phyloP scores from a whole-genome alignment of 2,329 filamentous ascomycete species.

The Aspergillus sp. region DNA sequence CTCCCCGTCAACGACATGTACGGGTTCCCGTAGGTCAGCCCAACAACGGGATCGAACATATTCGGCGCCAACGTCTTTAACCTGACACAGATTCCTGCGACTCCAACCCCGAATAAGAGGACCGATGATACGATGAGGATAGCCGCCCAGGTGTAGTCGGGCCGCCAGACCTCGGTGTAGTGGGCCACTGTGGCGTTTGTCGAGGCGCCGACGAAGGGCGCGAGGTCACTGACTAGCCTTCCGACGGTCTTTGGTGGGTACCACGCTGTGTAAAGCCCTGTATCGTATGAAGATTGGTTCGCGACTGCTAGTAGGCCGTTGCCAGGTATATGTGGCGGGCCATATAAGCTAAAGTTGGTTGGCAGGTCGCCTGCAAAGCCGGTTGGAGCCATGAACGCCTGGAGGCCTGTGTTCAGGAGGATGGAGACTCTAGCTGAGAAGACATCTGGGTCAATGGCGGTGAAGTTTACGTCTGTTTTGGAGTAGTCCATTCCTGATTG shows the following conservation, averaged over 20 bases:
- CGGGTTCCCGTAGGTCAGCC: constrained; percentile 12
- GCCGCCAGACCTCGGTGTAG: constrained; percentile 11
- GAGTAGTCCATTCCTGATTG: neutral
- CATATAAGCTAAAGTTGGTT: constrained; percentile 11
- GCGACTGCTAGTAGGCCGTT: neutral
- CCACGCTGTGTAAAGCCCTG: no score
- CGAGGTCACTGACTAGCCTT: neutral
- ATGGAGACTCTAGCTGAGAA: constrained; percentile 6
- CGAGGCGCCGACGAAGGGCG: constrained; percentile 13
- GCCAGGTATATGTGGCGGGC: constrained; percentile 1
- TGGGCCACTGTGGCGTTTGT: constrained; percentile 1
- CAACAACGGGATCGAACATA: constrained; percentile 15
- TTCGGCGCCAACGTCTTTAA: constrained; percentile 11
- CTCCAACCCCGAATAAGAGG: neutral
- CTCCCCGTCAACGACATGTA: neutral
- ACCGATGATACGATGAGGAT: constrained; percentile 9
- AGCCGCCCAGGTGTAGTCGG: constrained; percentile 10
- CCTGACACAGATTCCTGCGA: neutral
- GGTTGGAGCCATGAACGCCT: constrained; percentile 15
- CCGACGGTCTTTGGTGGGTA: no score
- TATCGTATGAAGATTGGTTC: neutral
- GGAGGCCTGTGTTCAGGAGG: constrained; percentile 12
- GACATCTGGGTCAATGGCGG: neutral
- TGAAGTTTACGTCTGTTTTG: constrained; percentile 1
- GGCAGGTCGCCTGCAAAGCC: constrained; percentile 7